Evolutionary conservation across 495 filamentous ascomycete species (phyloP), one percentile per base, ranked within the genome.

Genomic region (Xylaria flabelliformis): DNA sequence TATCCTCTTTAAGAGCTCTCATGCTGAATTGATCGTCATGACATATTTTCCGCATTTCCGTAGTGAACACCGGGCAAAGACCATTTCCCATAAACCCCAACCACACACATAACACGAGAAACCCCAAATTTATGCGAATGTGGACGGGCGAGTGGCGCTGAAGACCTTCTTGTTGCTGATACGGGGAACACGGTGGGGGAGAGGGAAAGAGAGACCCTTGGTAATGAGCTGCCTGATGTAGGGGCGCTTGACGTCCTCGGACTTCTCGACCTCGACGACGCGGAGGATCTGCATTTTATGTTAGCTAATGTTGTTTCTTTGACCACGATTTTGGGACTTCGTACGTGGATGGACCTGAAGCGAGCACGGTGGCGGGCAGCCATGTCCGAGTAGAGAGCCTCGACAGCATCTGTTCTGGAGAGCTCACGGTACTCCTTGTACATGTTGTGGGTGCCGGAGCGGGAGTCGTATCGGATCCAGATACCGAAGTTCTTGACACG

Each of bases 401-500:
- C 93, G 73, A 99, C 96, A 74, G 96, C 96, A 73, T 94, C 95
- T 74, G 90, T 92, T 83, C 96, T 90, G 81, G 93, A 94, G 88
- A 97, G 93, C 90, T 98, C 96, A 82, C 96, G 92, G 91, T 98
- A 98, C 89, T 99, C 96, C 90, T 98, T 98, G 93, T 99, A 99
- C 96, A 99, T 99, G 91, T 99, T 99, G 93, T 99, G 96, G 77
- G 97, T 99, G 78, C 96, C 96, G 78, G 97, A 98, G 85, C 96
- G 96, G 65, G 97, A 98, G 87, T 99, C 95, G 88, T 99, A 99
- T 81, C 96, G 95, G 87, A 99, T 92, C 96, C 96, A 99, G 90
- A 99, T 93, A 84, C 96, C 96, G 86, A 98, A 98, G 92, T 97
- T 98, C 94, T 99, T 99, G 89, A 99, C 94, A 87, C 97, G 97